Evolutionary conservation across 2,329 filamentous ascomycete genomes (phyloP).

Genomic region (Aspergillus tubingensis): DNA sequence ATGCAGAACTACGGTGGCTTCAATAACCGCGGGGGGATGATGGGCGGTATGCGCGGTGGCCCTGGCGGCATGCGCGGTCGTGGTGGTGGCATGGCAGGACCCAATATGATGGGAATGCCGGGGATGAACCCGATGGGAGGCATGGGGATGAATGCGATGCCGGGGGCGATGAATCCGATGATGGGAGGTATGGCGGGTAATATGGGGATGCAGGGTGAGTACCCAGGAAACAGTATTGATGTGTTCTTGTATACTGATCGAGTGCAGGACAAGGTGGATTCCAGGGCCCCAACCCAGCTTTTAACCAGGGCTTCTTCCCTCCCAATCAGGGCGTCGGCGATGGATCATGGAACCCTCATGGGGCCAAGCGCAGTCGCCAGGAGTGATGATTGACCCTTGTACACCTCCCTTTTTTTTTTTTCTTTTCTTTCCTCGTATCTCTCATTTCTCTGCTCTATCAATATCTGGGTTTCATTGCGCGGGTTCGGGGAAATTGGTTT

Average conservation of each 20-base stretch:
- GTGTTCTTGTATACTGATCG: background rate
- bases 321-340: constrained; percentile 52
- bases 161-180: constrained; percentile 62
- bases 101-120: constrained; percentile 56
- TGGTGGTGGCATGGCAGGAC: constrained; percentile 60
- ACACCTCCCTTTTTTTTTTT: background rate
- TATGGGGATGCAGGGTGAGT: constrained; percentile 54
- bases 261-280: constrained; percentile 57
- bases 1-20: constrained; percentile 52
- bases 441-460: no score
- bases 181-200: constrained; percentile 51
- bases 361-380: constrained; percentile 74
- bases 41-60: constrained; percentile 56
- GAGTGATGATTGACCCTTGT: constrained; percentile 50
- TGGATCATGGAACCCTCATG: constrained; percentile 78
- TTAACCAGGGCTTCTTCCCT: constrained; percentile 73
- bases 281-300: constrained; percentile 68
- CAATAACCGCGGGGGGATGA: constrained; percentile 57
- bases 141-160: constrained; percentile 57
- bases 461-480: constrained; percentile 7
- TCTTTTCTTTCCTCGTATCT: background rate
- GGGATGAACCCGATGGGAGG: constrained; percentile 55
- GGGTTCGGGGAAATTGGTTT: constrained; percentile 22
- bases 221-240: background rate
- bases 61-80: constrained; percentile 61